phyloP scores from a whole-genome alignment of 2,329 filamentous ascomycete species.

The Sclerotinia glacialis region DNA sequence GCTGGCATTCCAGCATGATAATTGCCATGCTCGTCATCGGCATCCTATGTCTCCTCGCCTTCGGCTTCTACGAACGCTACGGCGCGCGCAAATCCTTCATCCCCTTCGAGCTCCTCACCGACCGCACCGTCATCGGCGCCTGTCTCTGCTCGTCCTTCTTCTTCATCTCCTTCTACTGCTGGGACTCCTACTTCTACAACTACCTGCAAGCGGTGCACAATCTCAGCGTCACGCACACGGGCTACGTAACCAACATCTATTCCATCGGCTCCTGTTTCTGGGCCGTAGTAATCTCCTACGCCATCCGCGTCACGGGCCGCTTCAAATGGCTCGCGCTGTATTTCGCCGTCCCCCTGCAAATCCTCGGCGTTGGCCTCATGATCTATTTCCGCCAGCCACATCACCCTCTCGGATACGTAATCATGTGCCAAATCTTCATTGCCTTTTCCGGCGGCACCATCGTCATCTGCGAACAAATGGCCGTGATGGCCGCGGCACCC shows the following conservation, averaged over 20 bases:
- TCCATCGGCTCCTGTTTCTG: conserved; percentile 51
- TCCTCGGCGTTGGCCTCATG: conserved; percentile 56
- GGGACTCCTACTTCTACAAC: conserved; percentile 53
- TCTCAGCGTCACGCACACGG: conserved; percentile 48
- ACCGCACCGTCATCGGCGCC: conserved; percentile 50
- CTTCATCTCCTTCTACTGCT: conserved; percentile 51
- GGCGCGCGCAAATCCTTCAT: conserved; percentile 57
- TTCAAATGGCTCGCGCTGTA: conserved; percentile 33
- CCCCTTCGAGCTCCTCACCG: conserved; percentile 49
- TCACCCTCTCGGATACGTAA: conserved; percentile 50
- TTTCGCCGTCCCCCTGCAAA: conserved; percentile 34
- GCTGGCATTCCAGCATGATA: conserved; percentile 34
- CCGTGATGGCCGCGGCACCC: conserved; percentile 56
- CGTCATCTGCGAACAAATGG: conserved; percentile 58
- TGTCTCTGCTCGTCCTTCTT: conserved; percentile 45
- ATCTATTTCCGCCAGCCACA: conserved; percentile 55
- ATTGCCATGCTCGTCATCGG: conserved; percentile 59
- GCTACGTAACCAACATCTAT: conserved; percentile 51
- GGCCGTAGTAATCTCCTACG: conserved; percentile 47
- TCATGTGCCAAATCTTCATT: conserved; percentile 60
- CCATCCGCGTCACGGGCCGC: conserved; percentile 36
- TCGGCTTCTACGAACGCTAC: conserved; percentile 57
- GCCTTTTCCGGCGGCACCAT: conserved; percentile 56
- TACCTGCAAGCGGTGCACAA: conserved; percentile 54
- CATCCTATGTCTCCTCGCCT: conserved; percentile 51